Evolutionary conservation across 202 grass and related monocot species (phyloP), one percentile per base, ranked within the genome.

Genomic region (Setaria italica): DNA sequence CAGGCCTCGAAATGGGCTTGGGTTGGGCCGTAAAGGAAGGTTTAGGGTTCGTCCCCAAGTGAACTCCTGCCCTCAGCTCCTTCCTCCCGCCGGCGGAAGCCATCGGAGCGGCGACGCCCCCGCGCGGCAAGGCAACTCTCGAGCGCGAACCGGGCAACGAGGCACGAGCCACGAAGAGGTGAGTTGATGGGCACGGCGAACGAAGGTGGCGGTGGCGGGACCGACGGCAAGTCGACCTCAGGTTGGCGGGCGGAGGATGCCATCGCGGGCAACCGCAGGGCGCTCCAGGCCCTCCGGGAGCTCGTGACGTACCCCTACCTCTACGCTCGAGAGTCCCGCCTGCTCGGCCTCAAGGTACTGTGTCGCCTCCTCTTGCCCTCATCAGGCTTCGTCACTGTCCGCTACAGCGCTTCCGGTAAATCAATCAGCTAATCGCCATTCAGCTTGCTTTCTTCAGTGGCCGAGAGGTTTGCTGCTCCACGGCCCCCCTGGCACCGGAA

Each of bases 391-490:
- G 41, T 17, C 60, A 37, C 62, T 30, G 21, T 20, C 5, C 1
- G 11, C 16, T 62, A 56, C 48, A 41, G 39, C 16, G 25, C 6
- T 83, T 45, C 42, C 4, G 25, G 12, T 70, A 37, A 62, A 51
- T 78, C 45, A 62, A 13, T 16, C 21, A 47, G 20, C 75, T 72
- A 63, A 63, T 63, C 7, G 2, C 8, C 6, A 33, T 60, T 67
- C 21, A 47, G 8, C 37, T 85, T 79, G 59, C 57, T 3, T 78
- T 86, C 54, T 87, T 47, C 87, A 99, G 91, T 95, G 90, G 90
- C 93, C 91, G 20, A 94, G 88, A 92, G 96, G 96, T 20, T 91
- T 98, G 84, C 90, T 98, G 84, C 93, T 98, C 75, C 85, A 95
- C 72, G 95, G 95, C 5, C 91, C 91, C 3, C 93, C 93, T 10